Evolutionary conservation across 208 protist species (phyloP), one percentile per base, ranked within the genome.

Genomic region (Trypanosoma platydactyli): DNA sequence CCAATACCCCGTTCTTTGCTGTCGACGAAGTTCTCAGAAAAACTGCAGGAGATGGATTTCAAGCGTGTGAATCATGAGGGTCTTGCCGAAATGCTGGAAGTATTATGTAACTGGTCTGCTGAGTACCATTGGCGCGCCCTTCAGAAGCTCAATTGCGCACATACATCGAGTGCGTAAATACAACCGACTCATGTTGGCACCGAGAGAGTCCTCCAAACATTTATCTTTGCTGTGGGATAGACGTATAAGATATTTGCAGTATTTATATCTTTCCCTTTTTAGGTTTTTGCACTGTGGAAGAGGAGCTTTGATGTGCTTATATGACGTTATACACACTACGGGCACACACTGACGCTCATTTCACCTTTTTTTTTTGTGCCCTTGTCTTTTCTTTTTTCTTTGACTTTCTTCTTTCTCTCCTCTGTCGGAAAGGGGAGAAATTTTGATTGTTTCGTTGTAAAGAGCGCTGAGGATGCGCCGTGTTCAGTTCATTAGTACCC

Each of bases 1-100:
- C 29, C 18, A 6, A 50, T 50, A 9, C 6, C 48, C 38, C 50
- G 75, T 4, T 89, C 86, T 2, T 72, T 92, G 25, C 68, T 92
- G 80, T 69, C 86, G 12, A 54, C 53, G 6, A 60, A 41, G 2
- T 68, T 92, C 41, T 83, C 86, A 11, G 59, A 88, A 62, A 82
- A 87, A 44, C 53, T 90, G 35, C 48, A 65, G 48, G 42, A 60
- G 13, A 73, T 80, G 20, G 80, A 85, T 22, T 92, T 85, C 59
- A 50, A 69, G 30, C 46, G 76, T 44, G 48, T 81, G 29, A 27
- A 53, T 13, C 56, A 73, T 40, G 51, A 64, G 0, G 61, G 58
- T 18, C 51, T 86, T 35, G 42, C 20, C 5, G 59, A 71, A 13
- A 61, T 71, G 15, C 45, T 77, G 20, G 44, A 58, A 24, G 73